Base-by-base conservation (phyloP, 441 rosid genomes). In the Viola pubescens region DNA sequence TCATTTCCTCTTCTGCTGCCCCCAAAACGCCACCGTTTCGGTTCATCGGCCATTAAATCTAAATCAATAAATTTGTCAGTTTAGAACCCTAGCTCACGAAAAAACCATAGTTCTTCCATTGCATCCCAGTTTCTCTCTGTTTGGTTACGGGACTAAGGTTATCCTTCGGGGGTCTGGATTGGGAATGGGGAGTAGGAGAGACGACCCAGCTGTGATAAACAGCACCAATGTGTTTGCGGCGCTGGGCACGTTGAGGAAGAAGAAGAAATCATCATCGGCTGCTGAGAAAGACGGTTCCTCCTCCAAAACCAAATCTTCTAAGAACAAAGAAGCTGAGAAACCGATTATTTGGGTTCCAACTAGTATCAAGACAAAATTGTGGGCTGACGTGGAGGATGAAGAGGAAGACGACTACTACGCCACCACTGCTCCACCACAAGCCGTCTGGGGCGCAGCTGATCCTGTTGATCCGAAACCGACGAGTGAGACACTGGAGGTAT, bases 391-490 rank as follows among this genome's bases (percentile, higher is more conserved):
- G 3, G 91, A 82, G 40, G 89, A 84, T 5, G 85, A 82, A 0
- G 97, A 89, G 1, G 96, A 88, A 0, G 97, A 87, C 0, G 97
- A 89, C 66, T 87, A 87, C 56, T 89, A 78, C 55, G 86, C 86
- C 8, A 85, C 88, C 63, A 70, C 87, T 0, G 92, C 84, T 2
- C 92, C 90, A 9, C 81, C 77, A 2, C 65, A 54, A 6, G 46
- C 82, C 7, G 81, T 44, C n/a, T 87, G 90, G 95, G 73, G 67
- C 4, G 47, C 58, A 75, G 14, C 41, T 37, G 70, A 68, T 60
- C 51, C 13, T 4, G 49, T 4, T 10, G 49, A 46, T 46, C 4
- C n/a, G 12, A 46, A 71, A 4, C 70, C 69, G 0, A 66, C 59
- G 68, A 62, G 48, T 38, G 78, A 80, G 43, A 74, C 75, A 8